Base-by-base conservation (phyloP, 1,284 basidiomycete species). In the Phellinidium pouzarii region DNA sequence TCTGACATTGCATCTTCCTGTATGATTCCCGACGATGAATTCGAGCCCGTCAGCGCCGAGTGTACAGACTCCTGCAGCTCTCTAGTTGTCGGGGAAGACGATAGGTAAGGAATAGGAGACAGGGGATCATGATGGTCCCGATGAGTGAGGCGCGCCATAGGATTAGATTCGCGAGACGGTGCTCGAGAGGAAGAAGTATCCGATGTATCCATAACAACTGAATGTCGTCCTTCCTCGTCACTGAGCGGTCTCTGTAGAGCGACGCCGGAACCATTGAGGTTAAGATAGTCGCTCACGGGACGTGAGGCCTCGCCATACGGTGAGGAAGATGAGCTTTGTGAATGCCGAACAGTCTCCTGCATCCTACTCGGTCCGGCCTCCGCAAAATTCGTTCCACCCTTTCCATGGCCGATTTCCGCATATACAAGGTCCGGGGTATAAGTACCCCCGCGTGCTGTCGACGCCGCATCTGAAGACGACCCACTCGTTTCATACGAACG, bases 401-500 rank as follows among this genome's bases (percentile, higher is more conserved):
- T 73, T 4, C 84, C 85, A 60, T 87, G 84, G 7, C 86, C 86
- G 54, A 87, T 82, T 62, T 89, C 86, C 2, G 86, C 84, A 58
- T 77, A 87, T 55, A 84, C 74, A 45, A 87, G 71, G 61, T 88
- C 86, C 14, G 85, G 84, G 4, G 85, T 87, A 63, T 81, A 68
- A 14, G 78, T 75, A 31, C 82, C 83, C 58, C 75, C 77, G 54
- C 72, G 74, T 42, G 73, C 66, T 38, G 72, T 65, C 2, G 68
- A 65, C 12, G 67, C 64, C 2, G 67, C 61, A 22, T 67, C 62
- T 27, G 80, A 77, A 38, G 49, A 20, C n/a, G 48, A 52, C 43
- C 40, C 46, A 31, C 38, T 31, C 11, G 23, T 47, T 25, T 46
- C 34, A 55, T 81, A 83, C 27, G 75, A 73, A 17, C 79, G 75